These are phyloP conservation scores for Volvox reticuliferus DNA, from an alignment of 139 green algal species.

Conservation along the genomic window DNA sequence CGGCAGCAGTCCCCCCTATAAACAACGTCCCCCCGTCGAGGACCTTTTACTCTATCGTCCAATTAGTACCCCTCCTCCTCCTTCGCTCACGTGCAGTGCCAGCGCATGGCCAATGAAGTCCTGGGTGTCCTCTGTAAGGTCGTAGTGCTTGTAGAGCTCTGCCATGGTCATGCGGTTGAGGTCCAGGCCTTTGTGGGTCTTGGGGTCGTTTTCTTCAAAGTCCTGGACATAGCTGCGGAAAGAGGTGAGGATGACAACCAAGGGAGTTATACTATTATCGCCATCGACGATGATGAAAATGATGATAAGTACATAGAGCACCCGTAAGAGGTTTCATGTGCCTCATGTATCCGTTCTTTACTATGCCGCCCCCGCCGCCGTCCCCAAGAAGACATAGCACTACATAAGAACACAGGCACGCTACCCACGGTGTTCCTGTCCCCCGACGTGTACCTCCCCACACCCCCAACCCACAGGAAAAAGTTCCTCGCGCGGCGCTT, in stretches of 20 bases:
- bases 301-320: too few species aligned
- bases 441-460: too few species aligned
- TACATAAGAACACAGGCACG: too few species aligned
- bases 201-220: slow-evolving; percentile 86
- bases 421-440: too few species aligned
- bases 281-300: too few species aligned
- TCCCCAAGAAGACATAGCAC: too few species aligned
- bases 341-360: too few species aligned
- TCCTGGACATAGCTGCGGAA: slow-evolving; percentile 91
- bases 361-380: too few species aligned
- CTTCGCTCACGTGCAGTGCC: slow-evolving; percentile 84
- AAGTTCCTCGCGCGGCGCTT: slow-evolving; percentile 96
- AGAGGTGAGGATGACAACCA: not conserved
- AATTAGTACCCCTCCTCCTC: not conserved
- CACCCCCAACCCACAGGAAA: slow-evolving; percentile 75
- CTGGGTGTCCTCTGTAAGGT: slow-evolving; percentile 84
- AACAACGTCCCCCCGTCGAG: too few species aligned
- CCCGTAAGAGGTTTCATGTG: too few species aligned
- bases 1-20: not conserved
- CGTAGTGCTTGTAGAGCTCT: slow-evolving; percentile 92
- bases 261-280: not conserved
- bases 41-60: too few species aligned
- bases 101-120: slow-evolving; percentile 99
- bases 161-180: slow-evolving; percentile 89
- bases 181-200: slow-evolving; percentile 91